Conservation (phyloP, 2,329 filamentous ascomycete genomes). For the Penicillium sp. region DNA sequence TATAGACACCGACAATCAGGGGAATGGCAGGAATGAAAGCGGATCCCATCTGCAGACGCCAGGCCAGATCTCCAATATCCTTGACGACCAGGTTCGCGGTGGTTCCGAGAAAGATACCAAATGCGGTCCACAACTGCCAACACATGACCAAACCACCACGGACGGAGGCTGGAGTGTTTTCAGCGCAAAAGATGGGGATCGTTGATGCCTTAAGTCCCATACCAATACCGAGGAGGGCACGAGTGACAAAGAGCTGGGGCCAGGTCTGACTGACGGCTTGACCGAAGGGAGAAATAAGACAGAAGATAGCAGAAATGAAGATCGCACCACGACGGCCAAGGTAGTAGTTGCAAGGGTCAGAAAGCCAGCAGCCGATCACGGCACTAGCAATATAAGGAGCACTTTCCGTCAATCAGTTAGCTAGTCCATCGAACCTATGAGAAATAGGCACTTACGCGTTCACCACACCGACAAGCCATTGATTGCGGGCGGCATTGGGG, state of each 20-base stretch:
- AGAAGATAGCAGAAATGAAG: slow-evolving; percentile 67
- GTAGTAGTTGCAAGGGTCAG: slow-evolving; percentile 65
- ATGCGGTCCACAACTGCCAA: slow-evolving; percentile 59
- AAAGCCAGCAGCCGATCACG: slow-evolving; percentile 67
- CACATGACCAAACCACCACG: slow-evolving; percentile 62
- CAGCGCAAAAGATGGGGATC: slow-evolving; percentile 59
- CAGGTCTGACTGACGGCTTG: slow-evolving; percentile 65
- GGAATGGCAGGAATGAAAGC: slow-evolving; percentile 70
- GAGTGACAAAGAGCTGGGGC: slow-evolving; percentile 61
- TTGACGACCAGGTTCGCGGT: slow-evolving; percentile 69
- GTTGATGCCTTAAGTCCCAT: slow-evolving; percentile 68
- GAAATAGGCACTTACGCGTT: slow-evolving; percentile 53
- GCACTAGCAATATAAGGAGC: slow-evolving; percentile 60
- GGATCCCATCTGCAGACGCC: slow-evolving; percentile 68
- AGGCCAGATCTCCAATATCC: slow-evolving; percentile 62
- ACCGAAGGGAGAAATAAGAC: slow-evolving; percentile 71
- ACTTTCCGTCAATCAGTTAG: slow-evolving; percentile 21
- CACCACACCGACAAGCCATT: slow-evolving; percentile 69
- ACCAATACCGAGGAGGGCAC: slow-evolving; percentile 63
- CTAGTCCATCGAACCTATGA: slow-evolving; percentile 33
- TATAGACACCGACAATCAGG: slow-evolving; percentile 61
- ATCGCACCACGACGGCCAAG: slow-evolving; percentile 68
- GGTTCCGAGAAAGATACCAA: slow-evolving; percentile 71
- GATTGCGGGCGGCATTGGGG: slow-evolving; percentile 50
- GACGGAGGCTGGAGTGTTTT: slow-evolving; percentile 60